Evolutionary conservation across 2,329 filamentous ascomycete genomes (phyloP).

Genomic region (Cladosporium velox): DNA sequence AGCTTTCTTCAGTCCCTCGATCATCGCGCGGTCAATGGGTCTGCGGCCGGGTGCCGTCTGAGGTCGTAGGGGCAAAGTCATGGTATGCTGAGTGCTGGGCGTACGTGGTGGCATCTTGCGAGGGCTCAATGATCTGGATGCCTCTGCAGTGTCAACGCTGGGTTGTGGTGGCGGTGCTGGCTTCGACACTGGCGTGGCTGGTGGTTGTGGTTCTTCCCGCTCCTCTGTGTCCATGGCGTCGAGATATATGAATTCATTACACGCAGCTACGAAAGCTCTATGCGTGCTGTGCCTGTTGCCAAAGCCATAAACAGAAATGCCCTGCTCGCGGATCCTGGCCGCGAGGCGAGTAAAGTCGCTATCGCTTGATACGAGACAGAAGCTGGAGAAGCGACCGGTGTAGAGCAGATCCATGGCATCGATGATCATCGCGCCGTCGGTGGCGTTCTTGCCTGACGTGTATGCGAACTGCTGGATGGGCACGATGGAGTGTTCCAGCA

Average conservation of each 20-base stretch:
- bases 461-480: slow-evolving; percentile 38
- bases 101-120: neutral
- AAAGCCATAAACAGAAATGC: slow-evolving; percentile 39
- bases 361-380: slow-evolving; percentile 41
- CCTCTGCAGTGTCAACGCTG: neutral
- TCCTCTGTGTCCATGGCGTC: slow-evolving; percentile 30
- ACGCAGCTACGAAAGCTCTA: slow-evolving; percentile 34
- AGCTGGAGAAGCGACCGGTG: slow-evolving; percentile 37
- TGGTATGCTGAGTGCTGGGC: neutral
- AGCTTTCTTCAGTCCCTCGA: slow-evolving; percentile 25
- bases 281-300: slow-evolving; percentile 35
- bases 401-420: slow-evolving; percentile 42
- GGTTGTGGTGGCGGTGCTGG: neutral
- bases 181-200: neutral
- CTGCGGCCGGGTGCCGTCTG: slow-evolving; percentile 14
- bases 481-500: slow-evolving; percentile 31
- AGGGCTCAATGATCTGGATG: neutral
- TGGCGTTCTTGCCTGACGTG: slow-evolving; percentile 37
- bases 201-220: neutral
- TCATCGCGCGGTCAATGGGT: slow-evolving; percentile 27
- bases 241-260: slow-evolving; percentile 36
- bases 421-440: slow-evolving; percentile 40
- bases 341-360: slow-evolving; percentile 41
- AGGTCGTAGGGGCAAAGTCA: neutral
- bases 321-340: slow-evolving; percentile 40